A percentile compares a stretch with the other conserved stretches of the same genome.
These are phyloP conservation scores for Juncus inflexus DNA, from an alignment of 176 grass and related monocot species.

Conservation along the genomic window DNA sequence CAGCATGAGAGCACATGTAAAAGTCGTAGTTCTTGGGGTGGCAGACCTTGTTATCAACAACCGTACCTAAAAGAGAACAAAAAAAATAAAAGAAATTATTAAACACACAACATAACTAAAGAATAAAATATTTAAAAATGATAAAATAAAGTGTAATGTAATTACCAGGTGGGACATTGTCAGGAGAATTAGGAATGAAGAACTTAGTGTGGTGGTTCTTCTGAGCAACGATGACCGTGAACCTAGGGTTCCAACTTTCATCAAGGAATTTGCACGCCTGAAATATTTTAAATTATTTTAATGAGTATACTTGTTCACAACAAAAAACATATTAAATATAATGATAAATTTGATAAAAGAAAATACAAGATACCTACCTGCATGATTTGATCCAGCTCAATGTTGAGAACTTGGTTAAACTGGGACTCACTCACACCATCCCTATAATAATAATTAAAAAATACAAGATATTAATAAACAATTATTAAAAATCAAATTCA, in stretches of 20 bases:
- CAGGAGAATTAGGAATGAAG: constrained; percentile 43
- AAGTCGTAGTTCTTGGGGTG: constrained; percentile 92
- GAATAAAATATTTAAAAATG: neutral
- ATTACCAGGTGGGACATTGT: constrained; percentile 86
- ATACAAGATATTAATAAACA: neutral
- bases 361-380: constrained; percentile 56
- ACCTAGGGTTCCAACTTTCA: constrained; percentile 65
- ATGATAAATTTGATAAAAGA: constrained; percentile 6
- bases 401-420: constrained; percentile 80
- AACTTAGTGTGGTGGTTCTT: constrained; percentile 95
- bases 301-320: neutral
- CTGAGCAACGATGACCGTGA: constrained; percentile 82
- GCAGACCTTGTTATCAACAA: constrained; percentile 76
- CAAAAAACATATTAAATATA: constrained; percentile 22
- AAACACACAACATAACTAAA: neutral
- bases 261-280: constrained; percentile 84
- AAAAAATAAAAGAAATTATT: neutral
- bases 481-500: neutral
- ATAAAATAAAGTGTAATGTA: neutral
- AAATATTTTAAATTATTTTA: neutral
- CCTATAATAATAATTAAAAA: constrained; percentile 30
- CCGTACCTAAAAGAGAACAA: constrained; percentile 45
- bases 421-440: constrained; percentile 91
- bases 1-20: constrained; percentile 88
- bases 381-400: constrained; percentile 89